Evolutionary conservation across 768 basidiomycete genomes (phyloP), one percentile per base, ranked within the genome.

Genomic region (Pisolithus orientalis): DNA sequence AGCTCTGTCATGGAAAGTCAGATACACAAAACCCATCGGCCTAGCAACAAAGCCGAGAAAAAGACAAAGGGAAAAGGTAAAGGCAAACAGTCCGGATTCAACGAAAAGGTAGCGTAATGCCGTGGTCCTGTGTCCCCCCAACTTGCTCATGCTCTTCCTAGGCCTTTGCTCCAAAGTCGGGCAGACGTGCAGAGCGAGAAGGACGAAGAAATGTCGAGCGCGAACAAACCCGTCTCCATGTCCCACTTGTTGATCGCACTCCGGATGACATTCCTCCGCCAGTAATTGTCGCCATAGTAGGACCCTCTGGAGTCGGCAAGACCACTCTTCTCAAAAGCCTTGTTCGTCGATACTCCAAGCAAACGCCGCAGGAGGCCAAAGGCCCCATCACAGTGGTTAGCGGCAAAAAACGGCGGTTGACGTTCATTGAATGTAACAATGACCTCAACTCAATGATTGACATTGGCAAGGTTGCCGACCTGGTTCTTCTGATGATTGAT

Each of bases 371-470:
- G 58, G 90, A 97, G 27, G 83, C 87, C 53, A 86, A 88, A 61
- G 96, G 96, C 0, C 96, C 96, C 5, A 84, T 98, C 47, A 99
- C 96, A 0, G 88, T 98, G 21, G 87, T 98, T 43, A 85, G 84
- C 47, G 94, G 95, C 39, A 98, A 97, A 75, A 91, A 85, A 61
- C 79, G 91, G 46, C 75, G 96, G 13, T 74, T 98, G n/a, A 97
- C 96, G 0, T 93, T 98, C 65, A 80, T 99, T 47, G 96, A 98
- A 70, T 98, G 94, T 72, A 94, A 94, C 62, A 97, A 93, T 65
- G 94, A 98, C 72, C 77, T 98, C 59, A 94, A 94, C 68, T 92
- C 93, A 48, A 97, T 98, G 95, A 90, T 98, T 58, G 96, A 99
- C 76, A 78, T 97, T 61, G 95, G 85, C 51, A 99, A 99, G 71